Evolutionary conservation across 139 green algal species (phyloP), one percentile per base, ranked within the genome.

Genomic region (Chlorella vulgaris): DNA sequence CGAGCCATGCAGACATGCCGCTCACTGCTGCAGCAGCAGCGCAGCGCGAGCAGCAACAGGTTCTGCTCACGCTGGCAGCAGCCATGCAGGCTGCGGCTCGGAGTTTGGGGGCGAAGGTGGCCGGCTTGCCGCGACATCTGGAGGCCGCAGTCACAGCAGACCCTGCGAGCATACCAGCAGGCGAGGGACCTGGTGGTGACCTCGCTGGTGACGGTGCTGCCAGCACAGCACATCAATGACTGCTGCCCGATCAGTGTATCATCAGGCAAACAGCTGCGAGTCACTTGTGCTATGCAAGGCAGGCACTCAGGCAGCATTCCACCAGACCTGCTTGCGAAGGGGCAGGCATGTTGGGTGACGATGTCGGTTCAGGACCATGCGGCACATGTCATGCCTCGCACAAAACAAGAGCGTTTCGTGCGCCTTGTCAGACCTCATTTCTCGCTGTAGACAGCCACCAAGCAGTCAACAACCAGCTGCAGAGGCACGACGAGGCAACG

Each of bases 1-100:
- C 67, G 0, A 3, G 1, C 29, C 7, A 2, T 18, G 39, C 68
- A 77, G 69, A 77, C 31, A 62, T 80, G 73, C 73, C 73, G 1
- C 26, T 69, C 36, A 80, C 53, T 0, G 73, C 38, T 2, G 73
- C 28, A 2, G 73, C 73, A 1, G 73, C 73, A 10, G 24, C 38
- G 26, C 53, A 80, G 36, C 73, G 73, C 4, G 38, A 50, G 73
- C 53, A 80, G 36, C 36, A 26, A 2, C 8, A 29, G 1, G 22
- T 47, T 24, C 22, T 80, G 73, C 53, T 36, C 26, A 38, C 73
- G 13, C 26, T 80, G 36, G 53, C 73, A 13, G 26, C 73, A 18
- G 73, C 73, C 24, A 55, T 80, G 53, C 26, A 36, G 36, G 55
- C 73, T 24, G 73, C 73, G 6, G 73, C 73, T 4, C 19, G 4